These are phyloP conservation scores for Brasenia schreberi DNA, from an alignment of 164 flowering plant genomes.

Conservation along the genomic window DNA sequence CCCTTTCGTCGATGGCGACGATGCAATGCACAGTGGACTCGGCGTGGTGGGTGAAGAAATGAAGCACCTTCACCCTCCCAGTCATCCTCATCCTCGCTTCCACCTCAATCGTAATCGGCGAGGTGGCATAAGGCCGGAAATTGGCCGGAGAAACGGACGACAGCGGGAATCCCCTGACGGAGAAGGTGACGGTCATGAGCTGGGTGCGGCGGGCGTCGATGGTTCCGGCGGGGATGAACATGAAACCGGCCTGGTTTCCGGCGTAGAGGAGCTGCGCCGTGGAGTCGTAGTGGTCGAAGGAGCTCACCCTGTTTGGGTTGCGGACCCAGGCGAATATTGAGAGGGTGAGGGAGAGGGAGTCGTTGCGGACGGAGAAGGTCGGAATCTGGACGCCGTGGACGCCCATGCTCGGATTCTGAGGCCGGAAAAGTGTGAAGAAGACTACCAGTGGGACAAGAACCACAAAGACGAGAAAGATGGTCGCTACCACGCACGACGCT, in stretches of 20 bases:
- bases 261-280: conserved; percentile 69
- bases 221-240: conserved; percentile 93
- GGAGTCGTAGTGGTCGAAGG: conserved; percentile 85
- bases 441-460: conserved; percentile 41
- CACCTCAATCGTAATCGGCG: conserved; percentile 20
- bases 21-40: conserved; percentile 35
- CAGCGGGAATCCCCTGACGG: conserved; percentile 57
- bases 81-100: conserved; percentile 61
- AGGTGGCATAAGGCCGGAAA: not conserved
- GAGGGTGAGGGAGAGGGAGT: conserved; percentile 76
- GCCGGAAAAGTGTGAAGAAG: conserved; percentile 85
- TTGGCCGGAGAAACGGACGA: not conserved
- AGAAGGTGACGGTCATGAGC: conserved; percentile 78
- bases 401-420: conserved; percentile 54
- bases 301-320: conserved; percentile 64
- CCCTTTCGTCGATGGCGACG: conserved; percentile 40
- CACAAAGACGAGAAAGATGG: conserved; percentile 61
- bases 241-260: conserved; percentile 68
- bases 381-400: conserved; percentile 72
- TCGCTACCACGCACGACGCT: conserved; percentile 82
- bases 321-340: conserved; percentile 64
- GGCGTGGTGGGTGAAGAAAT: conserved; percentile 68
- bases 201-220: conserved; percentile 54
- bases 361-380: conserved; percentile 53
- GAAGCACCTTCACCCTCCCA: conserved; percentile 71